Conservation (phyloP, 148 eudicot species). For the Pouteria glomerata region DNA sequence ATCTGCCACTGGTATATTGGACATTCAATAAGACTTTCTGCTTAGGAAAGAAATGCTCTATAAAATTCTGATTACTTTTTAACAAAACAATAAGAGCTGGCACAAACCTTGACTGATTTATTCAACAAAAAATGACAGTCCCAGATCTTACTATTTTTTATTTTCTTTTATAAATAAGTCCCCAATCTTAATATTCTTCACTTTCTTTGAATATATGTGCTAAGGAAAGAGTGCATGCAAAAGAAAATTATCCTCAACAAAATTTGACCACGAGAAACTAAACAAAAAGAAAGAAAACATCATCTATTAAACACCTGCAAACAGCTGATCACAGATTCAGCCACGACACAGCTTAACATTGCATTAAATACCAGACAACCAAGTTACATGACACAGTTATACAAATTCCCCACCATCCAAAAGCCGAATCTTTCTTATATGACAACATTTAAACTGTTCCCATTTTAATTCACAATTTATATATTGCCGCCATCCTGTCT, state of each 20-base stretch:
- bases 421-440: not conserved
- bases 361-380: not conserved
- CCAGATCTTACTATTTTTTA: too few species aligned
- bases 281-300: not conserved
- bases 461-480: not conserved
- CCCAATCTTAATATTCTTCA: not conserved
- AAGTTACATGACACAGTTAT: not conserved
- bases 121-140: not conserved
- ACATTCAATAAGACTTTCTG: not conserved
- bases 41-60: not conserved
- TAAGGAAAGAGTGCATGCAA: not conserved
- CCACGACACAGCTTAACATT: not conserved
- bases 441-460: not conserved
- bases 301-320: not conserved
- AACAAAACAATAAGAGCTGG: not conserved
- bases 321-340: not conserved
- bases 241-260: not conserved
- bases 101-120: not conserved
- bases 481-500: too few species aligned
- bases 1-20: not conserved
- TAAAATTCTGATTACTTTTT: not conserved
- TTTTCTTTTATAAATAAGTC: too few species aligned
- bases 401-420: not conserved
- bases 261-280: not conserved
- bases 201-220: not conserved